Evolutionary conservation across 345 rosid species (phyloP).

Genomic region (Citrus glauca): DNA sequence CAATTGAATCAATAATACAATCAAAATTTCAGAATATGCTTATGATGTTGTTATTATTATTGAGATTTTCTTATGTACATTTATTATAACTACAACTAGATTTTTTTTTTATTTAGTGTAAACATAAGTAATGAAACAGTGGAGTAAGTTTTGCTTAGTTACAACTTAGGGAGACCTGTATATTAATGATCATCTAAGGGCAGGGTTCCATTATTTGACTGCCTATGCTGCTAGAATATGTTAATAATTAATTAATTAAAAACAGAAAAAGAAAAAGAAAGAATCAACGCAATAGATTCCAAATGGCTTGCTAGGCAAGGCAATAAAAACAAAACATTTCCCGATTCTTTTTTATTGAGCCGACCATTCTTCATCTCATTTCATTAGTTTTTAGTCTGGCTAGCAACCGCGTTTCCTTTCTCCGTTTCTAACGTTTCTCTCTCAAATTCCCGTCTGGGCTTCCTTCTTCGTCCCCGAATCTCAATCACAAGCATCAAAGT

Average conservation of each 20-base stretch:
- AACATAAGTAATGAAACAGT: no score
- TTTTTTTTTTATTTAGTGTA: no score
- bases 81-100: no score
- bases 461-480: background rate
- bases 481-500: background rate
- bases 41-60: no score
- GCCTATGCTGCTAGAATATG: no score
- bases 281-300: background rate
- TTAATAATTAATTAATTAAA: no score
- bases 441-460: background rate
- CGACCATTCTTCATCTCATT: background rate
- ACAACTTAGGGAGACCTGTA: no score
- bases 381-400: background rate
- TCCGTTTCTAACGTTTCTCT: background rate
- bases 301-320: background rate
- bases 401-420: background rate
- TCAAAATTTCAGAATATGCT: fast-evolving
- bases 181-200: no score
- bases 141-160: no score
- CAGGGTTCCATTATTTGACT: no score
- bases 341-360: background rate
- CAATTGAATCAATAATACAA: no score
- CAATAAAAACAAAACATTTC: background rate
- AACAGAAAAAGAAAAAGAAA: background rate
- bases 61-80: no score